Base-by-base conservation (phyloP, 208 protist genomes). In the Entamoeba invadens region DNA sequence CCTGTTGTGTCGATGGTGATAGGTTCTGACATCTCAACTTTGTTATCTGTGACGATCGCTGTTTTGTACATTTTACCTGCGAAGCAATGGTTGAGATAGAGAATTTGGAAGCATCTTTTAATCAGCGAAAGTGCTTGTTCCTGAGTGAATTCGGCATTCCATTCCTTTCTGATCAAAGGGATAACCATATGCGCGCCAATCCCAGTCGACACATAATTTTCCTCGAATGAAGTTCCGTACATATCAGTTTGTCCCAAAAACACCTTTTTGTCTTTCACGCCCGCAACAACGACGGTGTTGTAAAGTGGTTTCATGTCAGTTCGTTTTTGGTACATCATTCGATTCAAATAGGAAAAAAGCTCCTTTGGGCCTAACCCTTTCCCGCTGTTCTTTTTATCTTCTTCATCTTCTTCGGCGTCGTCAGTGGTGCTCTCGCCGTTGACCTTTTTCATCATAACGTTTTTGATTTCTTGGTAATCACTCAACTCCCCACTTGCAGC, bases 221-320 rank as follows among this genome's bases (percentile, higher is more conserved):
- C 98, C 94, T 96, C 94, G 96, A 97, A 99, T 68, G 95, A 96
- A 47, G 98, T 98, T 92, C 98, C 98, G 46, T 98, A 94, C 93
- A 98, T 96, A 96, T 99, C 98, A 44, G 98, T 96, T 42, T 95
- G 96, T n/a, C 97, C 98, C 5, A 99, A 96, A 93, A 99, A 98
- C 94, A 45, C 92, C 46, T 92, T 6, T 10, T n/a, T 44, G 25
- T 46, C 44, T 31, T 91, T 46, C 47, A 35, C 42, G 16, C 98
- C 98, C 45, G 97, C 97, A 45, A 99, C 96, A 45, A 99, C 96
- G 91, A 99, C 96, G 92, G 96, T 95, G 95, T 98, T 98, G 96
- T 98, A 98, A 31, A 97, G 97, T 72, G 98, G 98, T 95, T 99
- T 96, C 93, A 98, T 97, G 94, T 98, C 97, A 93, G 96, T 97